Base-by-base conservation (phyloP, 1,139 yeast species). In the Taphrina deformans region DNA sequence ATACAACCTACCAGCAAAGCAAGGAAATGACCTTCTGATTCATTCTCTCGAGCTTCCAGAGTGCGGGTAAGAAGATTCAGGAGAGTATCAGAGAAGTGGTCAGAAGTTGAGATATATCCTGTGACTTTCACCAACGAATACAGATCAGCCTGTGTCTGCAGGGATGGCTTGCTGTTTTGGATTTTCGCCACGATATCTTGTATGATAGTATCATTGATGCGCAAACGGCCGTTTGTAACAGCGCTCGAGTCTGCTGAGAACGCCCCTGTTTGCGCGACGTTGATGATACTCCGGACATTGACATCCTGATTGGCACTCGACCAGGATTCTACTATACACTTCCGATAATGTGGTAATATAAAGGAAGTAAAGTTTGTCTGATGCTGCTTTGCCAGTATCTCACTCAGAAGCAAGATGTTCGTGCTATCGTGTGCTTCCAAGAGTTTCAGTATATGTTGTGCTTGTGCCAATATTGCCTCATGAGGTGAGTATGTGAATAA, bases 401-500 rank as follows among this genome's bases (percentile, higher is more conserved):
- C 31, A n/a, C 41, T 23, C 29, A 55, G 24, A n/a, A 46, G 41
- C 26, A 55, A 33, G 2, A 55, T n/a, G 21, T 55, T 46, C 10
- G 33, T 29, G 12, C 27, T 14, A 10, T 9, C 23, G 1, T 18
- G 33, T 2, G 29, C 31, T 41, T 45, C n/a, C 18, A 55, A 14
- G 5, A 9, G 52, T n/a, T 45, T 31, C 29, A 44, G 14, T 10
- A 55, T 55, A n/a, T 23, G 23, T 3, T 41, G 24, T 23, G 52
- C 50, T 18, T 44, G 62, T 16, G 66, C 52, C 9, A 45, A 21
- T 21, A 45, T 31, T 12, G 14, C 52, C 12, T 53, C 59, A 38
- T 51, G 59, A 7, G 59, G 53, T 26, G 44, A 61, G 53, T 44
- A 62, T 6, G 18, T 65, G 16, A 18, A 62, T 59, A 53, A 50